Evolutionary conservation across 352 stramenopile genomes (phyloP).

Genomic region (Globisporangium spinosum): DNA sequence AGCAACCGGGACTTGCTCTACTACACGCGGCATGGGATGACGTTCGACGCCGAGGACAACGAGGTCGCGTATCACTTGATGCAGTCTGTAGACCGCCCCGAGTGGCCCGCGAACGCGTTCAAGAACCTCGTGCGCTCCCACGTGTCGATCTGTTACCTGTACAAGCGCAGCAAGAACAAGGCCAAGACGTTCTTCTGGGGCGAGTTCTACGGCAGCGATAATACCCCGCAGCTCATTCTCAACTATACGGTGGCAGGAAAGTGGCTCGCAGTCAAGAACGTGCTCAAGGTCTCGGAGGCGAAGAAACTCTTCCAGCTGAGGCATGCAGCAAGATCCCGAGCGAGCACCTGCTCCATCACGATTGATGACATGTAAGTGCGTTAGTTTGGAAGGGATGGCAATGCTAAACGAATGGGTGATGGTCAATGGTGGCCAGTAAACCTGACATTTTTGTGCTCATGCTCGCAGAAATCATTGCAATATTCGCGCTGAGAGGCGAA

Average conservation of each 20-base stretch:
- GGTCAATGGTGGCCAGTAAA: no score
- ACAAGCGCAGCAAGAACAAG: slow-evolving; percentile 24
- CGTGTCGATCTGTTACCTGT: slow-evolving; percentile 33
- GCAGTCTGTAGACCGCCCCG: slow-evolving; percentile 37
- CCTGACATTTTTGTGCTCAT: background rate
- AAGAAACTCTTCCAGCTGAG: slow-evolving; percentile 5
- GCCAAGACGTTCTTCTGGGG: slow-evolving; percentile 33
- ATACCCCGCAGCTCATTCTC: slow-evolving; percentile 10
- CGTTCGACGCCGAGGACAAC: slow-evolving; percentile 22
- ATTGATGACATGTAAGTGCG: background rate
- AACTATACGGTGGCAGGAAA: slow-evolving; percentile 31
- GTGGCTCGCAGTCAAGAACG: slow-evolving; percentile 32
- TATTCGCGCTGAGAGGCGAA: slow-evolving; percentile 1
- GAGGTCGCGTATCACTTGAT: slow-evolving; percentile 38
- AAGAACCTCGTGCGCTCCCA: slow-evolving; percentile 28
- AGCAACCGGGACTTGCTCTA: slow-evolving; percentile 29
- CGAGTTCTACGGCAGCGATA: slow-evolving; percentile 24
- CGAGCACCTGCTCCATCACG: background rate
- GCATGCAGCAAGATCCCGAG: background rate
- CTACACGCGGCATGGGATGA: slow-evolving; percentile 23
- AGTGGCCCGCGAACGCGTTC: slow-evolving; percentile 33
- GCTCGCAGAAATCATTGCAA: slow-evolving; percentile 19
- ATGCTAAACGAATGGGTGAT: background rate
- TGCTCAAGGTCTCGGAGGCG: slow-evolving; percentile 23
- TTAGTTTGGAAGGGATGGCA: no score